These are phyloP conservation scores for Penicillium macrosclerotiorum DNA, from an alignment of 495 filamentous ascomycete genomes.

Conservation along the genomic window DNA sequence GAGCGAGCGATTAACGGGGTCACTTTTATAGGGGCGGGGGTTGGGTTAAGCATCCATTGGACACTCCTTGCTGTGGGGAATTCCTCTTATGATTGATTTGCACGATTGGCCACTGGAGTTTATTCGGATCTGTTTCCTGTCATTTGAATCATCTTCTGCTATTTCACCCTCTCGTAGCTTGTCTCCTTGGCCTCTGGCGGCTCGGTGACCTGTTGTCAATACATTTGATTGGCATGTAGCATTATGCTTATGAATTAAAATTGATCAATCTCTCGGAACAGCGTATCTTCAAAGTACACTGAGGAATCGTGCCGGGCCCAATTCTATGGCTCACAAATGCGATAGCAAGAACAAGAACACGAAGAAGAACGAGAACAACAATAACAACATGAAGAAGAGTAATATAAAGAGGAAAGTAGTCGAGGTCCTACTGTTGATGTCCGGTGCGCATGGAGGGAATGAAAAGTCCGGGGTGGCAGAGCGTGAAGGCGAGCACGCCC, in stretches of 20 bases:
- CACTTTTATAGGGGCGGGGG: background rate
- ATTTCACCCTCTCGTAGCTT: no score
- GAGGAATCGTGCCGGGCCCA: background rate
- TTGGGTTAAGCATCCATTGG: constrained; percentile 9
- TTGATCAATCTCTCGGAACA: no score
- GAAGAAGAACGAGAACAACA: background rate
- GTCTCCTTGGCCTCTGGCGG: no score
- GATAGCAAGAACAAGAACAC: background rate
- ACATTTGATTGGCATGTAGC: no score
- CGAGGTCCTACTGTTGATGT: constrained; percentile 23
- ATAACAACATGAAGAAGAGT: background rate
- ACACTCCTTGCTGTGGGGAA: no score
- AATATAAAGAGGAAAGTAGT: background rate
- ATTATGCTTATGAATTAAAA: no score
- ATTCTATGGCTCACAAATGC: no score
- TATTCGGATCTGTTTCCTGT: no score
- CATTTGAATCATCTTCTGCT: no score
- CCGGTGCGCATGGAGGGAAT: constrained; percentile 44
- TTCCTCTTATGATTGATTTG: background rate
- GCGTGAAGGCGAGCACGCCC: constrained; percentile 42
- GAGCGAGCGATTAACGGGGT: constrained; percentile 17
- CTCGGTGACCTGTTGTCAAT: no score
- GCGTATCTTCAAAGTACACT: no score
- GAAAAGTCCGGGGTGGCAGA: constrained; percentile 50
- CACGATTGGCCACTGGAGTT: constrained; percentile 6